Percentiles rank a stretch among this genome's conserved stretches.
These are phyloP conservation scores for Brasenia schreberi DNA, from an alignment of 164 flowering plant species.

Conservation along the genomic window DNA sequence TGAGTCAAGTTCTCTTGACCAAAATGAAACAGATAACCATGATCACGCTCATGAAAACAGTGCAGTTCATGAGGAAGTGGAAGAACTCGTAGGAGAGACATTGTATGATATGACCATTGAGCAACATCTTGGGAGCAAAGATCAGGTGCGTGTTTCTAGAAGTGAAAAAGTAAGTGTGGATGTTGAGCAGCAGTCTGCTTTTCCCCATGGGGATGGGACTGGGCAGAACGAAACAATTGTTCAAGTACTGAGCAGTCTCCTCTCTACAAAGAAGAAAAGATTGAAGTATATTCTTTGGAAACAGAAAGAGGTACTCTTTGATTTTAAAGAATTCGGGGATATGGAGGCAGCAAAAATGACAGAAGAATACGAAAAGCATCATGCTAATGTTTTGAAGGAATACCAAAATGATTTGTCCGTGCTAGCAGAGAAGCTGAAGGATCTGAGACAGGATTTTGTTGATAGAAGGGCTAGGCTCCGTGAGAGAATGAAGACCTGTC, in stretches of 20 bases:
- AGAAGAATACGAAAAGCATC: background rate
- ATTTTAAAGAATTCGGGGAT: background rate
- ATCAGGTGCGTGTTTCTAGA: background rate
- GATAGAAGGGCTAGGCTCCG: background rate
- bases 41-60: background rate
- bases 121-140: background rate
- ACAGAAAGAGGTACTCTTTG: background rate
- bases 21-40: background rate
- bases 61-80: background rate
- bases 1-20: background rate
- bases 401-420: background rate
- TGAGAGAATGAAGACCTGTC: background rate
- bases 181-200: background rate
- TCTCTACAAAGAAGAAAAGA: background rate
- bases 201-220: background rate
- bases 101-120: no score
- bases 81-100: background rate
- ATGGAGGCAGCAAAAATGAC: background rate
- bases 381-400: background rate
- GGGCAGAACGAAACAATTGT: background rate
- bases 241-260: background rate
- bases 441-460: background rate
- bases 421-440: background rate
- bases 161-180: background rate
- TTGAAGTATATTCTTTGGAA: background rate